phyloP scores from a whole-genome alignment of 225 moss, liverwort and hornwort genomes.

The Neckera pumila region DNA sequence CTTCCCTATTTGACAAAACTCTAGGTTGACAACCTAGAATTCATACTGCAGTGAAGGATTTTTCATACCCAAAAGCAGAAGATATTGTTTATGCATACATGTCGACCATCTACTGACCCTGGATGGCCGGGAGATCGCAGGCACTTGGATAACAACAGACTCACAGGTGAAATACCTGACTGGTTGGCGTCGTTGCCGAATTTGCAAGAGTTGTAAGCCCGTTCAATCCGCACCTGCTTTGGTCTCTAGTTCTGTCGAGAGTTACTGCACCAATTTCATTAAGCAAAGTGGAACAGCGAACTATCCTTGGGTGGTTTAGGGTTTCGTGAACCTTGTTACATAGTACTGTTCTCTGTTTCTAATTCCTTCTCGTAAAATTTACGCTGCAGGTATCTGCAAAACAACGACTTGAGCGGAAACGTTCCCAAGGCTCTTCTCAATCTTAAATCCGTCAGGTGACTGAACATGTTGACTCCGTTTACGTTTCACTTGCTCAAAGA shows the following conservation, averaged over 20 bases:
- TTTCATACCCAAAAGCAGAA: not conserved
- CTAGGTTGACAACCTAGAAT: not conserved
- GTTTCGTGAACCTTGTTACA: no score
- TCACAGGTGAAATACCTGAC: slow-evolving; percentile 7
- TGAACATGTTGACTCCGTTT: not conserved
- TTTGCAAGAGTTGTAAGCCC: slow-evolving; percentile 25
- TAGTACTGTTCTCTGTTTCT: not conserved
- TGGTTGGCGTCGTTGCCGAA: slow-evolving; percentile 15
- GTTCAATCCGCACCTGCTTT: not conserved
- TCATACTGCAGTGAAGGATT: not conserved
- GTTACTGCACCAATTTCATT: not conserved
- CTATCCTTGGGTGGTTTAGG: not conserved
- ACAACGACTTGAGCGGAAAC: slow-evolving; percentile 12
- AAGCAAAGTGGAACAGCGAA: not conserved
- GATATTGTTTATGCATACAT: not conserved
- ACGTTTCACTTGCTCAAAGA: not conserved
- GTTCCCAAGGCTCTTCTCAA: slow-evolving; percentile 8
- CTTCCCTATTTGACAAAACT: not conserved
- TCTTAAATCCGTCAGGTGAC: not conserved
- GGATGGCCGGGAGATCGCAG: not conserved
- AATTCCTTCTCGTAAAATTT: not conserved
- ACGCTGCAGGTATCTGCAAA: slow-evolving; percentile 14
- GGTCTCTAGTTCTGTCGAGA: not conserved
- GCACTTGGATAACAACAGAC: slow-evolving; percentile 15
- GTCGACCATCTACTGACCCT: not conserved